Evolutionary conservation across 805 yeast species (phyloP).

Genomic region (Nakazawaea molendinolei): DNA sequence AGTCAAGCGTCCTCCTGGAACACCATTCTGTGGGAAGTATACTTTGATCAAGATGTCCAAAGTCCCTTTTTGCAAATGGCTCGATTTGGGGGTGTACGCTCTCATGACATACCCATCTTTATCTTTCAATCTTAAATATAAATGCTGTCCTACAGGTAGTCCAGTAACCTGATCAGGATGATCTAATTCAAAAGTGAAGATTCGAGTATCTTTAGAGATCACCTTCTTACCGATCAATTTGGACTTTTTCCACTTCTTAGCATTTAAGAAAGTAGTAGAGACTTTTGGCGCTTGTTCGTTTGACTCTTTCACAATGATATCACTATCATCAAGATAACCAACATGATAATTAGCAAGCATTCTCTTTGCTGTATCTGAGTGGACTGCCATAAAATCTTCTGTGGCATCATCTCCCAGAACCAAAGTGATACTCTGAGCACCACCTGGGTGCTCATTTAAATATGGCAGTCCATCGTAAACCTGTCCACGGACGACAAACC

Average conservation of each 20-base stretch:
- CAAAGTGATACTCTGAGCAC: constrained; percentile 19
- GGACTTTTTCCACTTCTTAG: constrained; percentile 23
- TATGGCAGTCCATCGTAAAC: constrained; percentile 29
- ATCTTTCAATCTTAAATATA: constrained; percentile 22
- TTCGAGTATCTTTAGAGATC: constrained; percentile 23
- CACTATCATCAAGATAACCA: constrained; percentile 15
- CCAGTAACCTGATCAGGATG: constrained; percentile 26
- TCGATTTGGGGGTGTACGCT: constrained; percentile 28
- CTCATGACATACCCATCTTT: constrained; percentile 23
- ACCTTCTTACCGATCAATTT: constrained; percentile 17
- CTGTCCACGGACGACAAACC: constrained; percentile 27
- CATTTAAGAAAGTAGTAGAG: constrained; percentile 22
- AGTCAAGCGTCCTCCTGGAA: constrained; percentile 29
- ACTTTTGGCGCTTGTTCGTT: constrained; percentile 10
- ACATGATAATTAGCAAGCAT: constrained; percentile 21
- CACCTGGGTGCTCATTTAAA: constrained; percentile 28
- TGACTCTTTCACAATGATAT: not conserved
- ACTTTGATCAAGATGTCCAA: constrained; percentile 26
- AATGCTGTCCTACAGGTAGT: constrained; percentile 26
- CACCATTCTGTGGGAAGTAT: constrained; percentile 23
- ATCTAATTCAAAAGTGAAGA: constrained; percentile 24
- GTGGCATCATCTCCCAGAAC: constrained; percentile 24
- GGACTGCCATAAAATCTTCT: constrained; percentile 28
- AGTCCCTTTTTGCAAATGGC: constrained; percentile 20
- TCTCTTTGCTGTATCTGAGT: constrained; percentile 24